These are phyloP conservation scores for Harringtonia lauricola DNA, from an alignment of 2,329 filamentous ascomycete species.

Conservation along the genomic window DNA sequence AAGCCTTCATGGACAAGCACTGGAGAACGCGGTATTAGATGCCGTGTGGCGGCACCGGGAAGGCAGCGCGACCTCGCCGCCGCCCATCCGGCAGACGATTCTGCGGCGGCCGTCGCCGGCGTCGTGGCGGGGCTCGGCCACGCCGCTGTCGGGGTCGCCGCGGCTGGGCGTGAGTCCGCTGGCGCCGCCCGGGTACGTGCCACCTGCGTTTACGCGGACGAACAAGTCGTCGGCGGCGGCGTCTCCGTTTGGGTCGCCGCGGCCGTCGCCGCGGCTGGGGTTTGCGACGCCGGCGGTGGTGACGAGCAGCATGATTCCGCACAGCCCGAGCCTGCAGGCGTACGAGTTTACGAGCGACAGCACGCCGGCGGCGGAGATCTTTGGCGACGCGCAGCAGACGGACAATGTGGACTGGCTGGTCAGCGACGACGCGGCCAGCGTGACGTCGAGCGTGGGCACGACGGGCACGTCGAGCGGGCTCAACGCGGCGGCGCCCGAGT, in stretches of 20 bases:
- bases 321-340: conserved; percentile 86
- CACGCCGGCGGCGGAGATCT: conserved; percentile 69
- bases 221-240: conserved; percentile 61
- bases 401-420: conserved; percentile 98
- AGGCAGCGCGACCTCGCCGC: conserved; percentile 58
- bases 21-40: conserved; percentile 87
- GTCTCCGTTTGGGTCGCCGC: conserved; percentile 88
- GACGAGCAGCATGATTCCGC: conserved; percentile 54
- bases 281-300: conserved; percentile 60
- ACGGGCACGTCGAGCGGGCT: conserved; percentile 54
- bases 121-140: conserved; percentile 78
- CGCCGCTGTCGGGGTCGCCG: conserved; percentile 73
- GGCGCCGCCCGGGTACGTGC: conserved; percentile 72
- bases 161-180: conserved; percentile 73
- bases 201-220: conserved; percentile 63
- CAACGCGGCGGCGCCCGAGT: conserved; percentile 75
- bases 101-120: conserved; percentile 86
- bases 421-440: conserved; percentile 72
- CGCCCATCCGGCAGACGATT: conserved; percentile 77
- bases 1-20: conserved; percentile 57
- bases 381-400: conserved; percentile 76
- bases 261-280: conserved; percentile 82
- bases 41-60: conserved; percentile 79
- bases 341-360: conserved; percentile 86
- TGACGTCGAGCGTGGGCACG: conserved; percentile 72